phyloP scores from a whole-genome alignment of 176 grass and related monocot genomes.

The Thinopyrum elongatum region DNA sequence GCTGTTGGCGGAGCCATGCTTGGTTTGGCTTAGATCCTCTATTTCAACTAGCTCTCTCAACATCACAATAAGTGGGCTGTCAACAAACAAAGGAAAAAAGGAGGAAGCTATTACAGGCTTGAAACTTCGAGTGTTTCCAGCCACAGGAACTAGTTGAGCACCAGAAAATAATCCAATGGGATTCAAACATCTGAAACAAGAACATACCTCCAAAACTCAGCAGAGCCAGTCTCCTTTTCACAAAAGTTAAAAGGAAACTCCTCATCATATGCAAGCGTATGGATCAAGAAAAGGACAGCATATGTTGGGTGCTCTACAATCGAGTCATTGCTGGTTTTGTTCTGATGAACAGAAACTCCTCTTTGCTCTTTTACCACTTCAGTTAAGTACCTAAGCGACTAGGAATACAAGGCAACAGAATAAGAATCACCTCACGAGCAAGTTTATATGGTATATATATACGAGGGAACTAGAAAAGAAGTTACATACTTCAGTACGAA shows the following conservation, averaged over 20 bases:
- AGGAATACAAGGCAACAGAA: slow-evolving; percentile 20
- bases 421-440: slow-evolving; percentile 20
- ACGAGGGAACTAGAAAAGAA: slow-evolving; percentile 24
- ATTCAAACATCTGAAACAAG: slow-evolving; percentile 31
- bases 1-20: slow-evolving; percentile 37
- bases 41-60: slow-evolving; percentile 62
- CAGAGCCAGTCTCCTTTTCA: slow-evolving; percentile 55
- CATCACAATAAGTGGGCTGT: slow-evolving; percentile 85
- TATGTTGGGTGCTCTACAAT: slow-evolving; percentile 68
- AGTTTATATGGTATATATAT: neutral
- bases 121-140: slow-evolving; percentile 12
- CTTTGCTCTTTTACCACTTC: slow-evolving; percentile 71
- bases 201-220: slow-evolving; percentile 67
- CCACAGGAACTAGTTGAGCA: neutral
- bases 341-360: slow-evolving; percentile 44
- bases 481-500: slow-evolving; percentile 71
- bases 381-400: slow-evolving; percentile 61
- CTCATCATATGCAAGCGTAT: slow-evolving; percentile 63
- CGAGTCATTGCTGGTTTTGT: slow-evolving; percentile 41
- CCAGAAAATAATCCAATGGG: neutral
- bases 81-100: slow-evolving; percentile 40
- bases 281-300: slow-evolving; percentile 83
- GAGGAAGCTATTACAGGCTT: slow-evolving; percentile 13
- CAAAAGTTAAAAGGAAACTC: slow-evolving; percentile 48
- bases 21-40: slow-evolving; percentile 32